These are phyloP conservation scores for Laguncularia racemosa DNA, from an alignment of 345 rosid species.

Conservation along the genomic window DNA sequence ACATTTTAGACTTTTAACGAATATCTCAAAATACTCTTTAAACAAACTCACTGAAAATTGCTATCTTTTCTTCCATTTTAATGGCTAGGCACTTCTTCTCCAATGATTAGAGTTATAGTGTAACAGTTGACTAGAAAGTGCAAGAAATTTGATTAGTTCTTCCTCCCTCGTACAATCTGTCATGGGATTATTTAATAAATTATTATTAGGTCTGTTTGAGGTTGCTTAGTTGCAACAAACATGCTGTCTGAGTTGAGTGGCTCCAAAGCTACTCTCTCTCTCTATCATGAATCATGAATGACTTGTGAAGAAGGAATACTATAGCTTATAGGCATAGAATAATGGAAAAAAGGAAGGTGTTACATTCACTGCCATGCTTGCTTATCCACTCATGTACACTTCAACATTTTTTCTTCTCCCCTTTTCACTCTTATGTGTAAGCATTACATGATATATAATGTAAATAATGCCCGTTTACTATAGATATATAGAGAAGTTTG, in stretches of 20 bases:
- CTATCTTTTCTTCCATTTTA: too few species aligned
- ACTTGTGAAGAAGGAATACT: slow-evolving; percentile 17
- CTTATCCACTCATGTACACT: not conserved
- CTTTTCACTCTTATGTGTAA: not conserved
- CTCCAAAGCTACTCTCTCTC: slow-evolving; percentile 20
- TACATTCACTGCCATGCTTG: not conserved
- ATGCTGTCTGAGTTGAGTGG: slow-evolving; percentile 29
- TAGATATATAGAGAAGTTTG: too few species aligned
- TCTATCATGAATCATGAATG: slow-evolving; percentile 8
- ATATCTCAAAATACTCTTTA: too few species aligned
- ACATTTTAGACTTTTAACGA: too few species aligned
- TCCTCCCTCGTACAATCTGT: slow-evolving; percentile 5
- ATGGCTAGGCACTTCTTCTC: not conserved
- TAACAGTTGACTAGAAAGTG: slow-evolving; percentile 7
- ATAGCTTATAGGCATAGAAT: slow-evolving; percentile 1
- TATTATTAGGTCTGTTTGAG: not conserved
- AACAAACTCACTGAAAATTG: too few species aligned
- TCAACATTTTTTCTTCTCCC: slow-evolving; percentile 1
- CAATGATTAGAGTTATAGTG: not conserved
- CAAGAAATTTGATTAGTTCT: slow-evolving; percentile 6
- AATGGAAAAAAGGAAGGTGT: slow-evolving; percentile 6
- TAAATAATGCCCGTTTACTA: too few species aligned
- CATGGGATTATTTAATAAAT: not conserved
- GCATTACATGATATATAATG: not conserved
- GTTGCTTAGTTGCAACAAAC: slow-evolving; percentile 25